Percentiles rank a stretch among this genome's conserved stretches.
Evolutionary conservation across 139 green algal genomes (phyloP).

Genomic region (Auxenochlorella pyrenoidosa): DNA sequence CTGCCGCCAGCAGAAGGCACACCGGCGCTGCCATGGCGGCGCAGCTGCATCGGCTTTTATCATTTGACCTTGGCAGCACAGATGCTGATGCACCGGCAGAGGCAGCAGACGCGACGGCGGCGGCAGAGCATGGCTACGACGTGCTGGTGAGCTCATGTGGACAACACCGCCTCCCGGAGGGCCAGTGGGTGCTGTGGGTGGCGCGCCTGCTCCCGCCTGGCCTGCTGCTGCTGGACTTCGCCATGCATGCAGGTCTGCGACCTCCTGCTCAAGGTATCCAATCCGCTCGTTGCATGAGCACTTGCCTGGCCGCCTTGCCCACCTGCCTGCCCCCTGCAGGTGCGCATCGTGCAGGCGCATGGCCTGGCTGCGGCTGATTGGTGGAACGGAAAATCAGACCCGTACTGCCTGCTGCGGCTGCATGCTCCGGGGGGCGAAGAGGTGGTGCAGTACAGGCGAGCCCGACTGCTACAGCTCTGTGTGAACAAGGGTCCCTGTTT

Average conservation of each 20-base stretch:
- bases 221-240: no score
- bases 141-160: conserved; percentile 24
- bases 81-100: conserved; percentile 41
- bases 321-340: not conserved
- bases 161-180: no score
- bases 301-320: not conserved
- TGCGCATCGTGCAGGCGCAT: not conserved
- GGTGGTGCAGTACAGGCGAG: not conserved
- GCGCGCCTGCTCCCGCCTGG: no score
- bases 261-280: no score
- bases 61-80: conserved; percentile 81
- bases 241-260: no score
- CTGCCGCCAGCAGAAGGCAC: not conserved
- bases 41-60: conserved; percentile 62
- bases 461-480: no score
- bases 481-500: not conserved
- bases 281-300: no score
- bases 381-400: conserved; percentile 29
- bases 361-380: conserved; percentile 18
- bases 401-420: not conserved
- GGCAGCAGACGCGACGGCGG: no score
- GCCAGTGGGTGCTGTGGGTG: no score
- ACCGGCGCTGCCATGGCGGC: not conserved
- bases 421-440: not conserved
- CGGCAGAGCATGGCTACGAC: conserved; percentile 2